Evolutionary conservation across 306 rosid genomes (phyloP).

Genomic region (Cicer judaicum): DNA sequence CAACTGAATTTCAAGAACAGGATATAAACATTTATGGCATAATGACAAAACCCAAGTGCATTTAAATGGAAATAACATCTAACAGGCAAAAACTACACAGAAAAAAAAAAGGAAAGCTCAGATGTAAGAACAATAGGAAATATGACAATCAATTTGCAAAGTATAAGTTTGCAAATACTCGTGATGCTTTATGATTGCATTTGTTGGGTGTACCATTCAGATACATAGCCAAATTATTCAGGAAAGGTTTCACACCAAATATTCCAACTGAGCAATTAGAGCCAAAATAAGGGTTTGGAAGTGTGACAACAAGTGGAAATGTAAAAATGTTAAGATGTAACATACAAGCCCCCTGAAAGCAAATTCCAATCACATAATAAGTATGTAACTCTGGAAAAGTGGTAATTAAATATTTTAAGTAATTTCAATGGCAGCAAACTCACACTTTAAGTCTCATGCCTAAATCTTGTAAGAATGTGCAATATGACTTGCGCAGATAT

Average conservation of each 20-base stretch:
- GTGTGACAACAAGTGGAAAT: neutral
- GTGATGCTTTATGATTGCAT: constrained; percentile 31
- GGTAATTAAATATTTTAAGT: neutral
- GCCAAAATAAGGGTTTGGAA: neutral
- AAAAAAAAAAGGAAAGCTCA: neutral
- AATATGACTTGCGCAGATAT: constrained; percentile 89
- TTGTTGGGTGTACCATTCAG: constrained; percentile 6
- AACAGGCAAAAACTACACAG: constrained; percentile 6
- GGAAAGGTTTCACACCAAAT: constrained; percentile 33
- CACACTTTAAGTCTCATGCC: constrained; percentile 98
- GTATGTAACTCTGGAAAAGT: constrained; percentile 16
- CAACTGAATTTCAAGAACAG: constrained; percentile 26
- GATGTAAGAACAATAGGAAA: constrained; percentile 19
- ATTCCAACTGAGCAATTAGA: constrained; percentile 8
- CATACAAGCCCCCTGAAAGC: constrained; percentile 6
- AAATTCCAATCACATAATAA: constrained; percentile 30
- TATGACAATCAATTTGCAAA: constrained; percentile 12
- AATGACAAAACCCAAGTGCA: constrained; percentile 20
- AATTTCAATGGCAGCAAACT: constrained; percentile 48
- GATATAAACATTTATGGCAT: constrained; percentile 34
- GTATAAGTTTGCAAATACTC: neutral
- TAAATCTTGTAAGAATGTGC: constrained; percentile 91
- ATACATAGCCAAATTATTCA: neutral
- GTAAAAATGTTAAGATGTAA: constrained; percentile 20
- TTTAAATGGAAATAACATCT: constrained; percentile 18